Conservation (phyloP, 2,329 filamentous ascomycete species). For the Arthrobotrys sinensis region DNA sequence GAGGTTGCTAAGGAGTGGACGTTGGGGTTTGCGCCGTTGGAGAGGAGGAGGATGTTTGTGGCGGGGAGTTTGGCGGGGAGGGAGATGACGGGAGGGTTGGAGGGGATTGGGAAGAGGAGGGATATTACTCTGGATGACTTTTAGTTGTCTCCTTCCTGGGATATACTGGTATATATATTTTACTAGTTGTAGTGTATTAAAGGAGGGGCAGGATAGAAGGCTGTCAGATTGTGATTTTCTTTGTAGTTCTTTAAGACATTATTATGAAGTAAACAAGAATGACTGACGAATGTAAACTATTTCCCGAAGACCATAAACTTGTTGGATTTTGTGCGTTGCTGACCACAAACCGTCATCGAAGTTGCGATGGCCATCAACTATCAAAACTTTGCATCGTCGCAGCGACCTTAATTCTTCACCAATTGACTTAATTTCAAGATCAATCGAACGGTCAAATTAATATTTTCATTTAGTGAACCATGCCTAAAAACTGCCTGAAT, state of each 20-base stretch:
- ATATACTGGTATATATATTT: too few relatives aligned
- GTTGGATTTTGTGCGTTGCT: slow-evolving; percentile 3
- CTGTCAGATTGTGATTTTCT: too few relatives aligned
- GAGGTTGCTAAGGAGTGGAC: slow-evolving; percentile 16
- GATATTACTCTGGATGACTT: slow-evolving; percentile 1
- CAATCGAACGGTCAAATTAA: not conserved
- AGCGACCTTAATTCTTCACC: not conserved
- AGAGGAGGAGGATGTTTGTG: not conserved
- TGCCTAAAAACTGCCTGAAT: not conserved
- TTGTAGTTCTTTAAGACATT: too few relatives aligned
- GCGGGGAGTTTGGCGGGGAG: slow-evolving; percentile 1
- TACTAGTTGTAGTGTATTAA: too few relatives aligned
- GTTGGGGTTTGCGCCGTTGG: slow-evolving; percentile 17
- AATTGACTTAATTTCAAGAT: not conserved
- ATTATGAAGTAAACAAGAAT: too few relatives aligned
- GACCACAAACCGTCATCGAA: not conserved
- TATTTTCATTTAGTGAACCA: not conserved
- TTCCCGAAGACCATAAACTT: not conserved
- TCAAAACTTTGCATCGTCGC: not conserved
- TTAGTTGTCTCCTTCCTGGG: not conserved
- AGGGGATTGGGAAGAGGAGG: not conserved
- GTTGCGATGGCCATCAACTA: not conserved
- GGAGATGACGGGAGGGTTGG: not conserved
- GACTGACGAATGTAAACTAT: not conserved
- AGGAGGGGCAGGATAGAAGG: too few relatives aligned